Evolutionary conservation across 2,329 filamentous ascomycete species (phyloP).

Genomic region (Monascus ruber): DNA sequence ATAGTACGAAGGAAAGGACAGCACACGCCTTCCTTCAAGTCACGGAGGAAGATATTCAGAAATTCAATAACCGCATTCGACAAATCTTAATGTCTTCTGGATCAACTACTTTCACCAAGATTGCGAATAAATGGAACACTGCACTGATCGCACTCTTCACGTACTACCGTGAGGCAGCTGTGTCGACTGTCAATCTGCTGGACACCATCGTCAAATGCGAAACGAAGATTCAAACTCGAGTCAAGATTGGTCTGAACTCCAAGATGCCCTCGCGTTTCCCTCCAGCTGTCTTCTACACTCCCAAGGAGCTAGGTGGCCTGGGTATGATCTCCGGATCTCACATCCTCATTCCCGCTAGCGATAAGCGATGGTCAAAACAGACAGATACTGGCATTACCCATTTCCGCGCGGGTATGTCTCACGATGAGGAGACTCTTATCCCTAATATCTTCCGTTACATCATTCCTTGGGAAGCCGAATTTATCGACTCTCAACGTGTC

Average conservation of each 20-base stretch:
- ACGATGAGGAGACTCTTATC: constrained; percentile 94
- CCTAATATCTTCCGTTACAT: constrained; percentile 99
- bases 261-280: constrained; percentile 99
- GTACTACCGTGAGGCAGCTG: constrained; percentile 94
- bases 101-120: constrained; percentile 99
- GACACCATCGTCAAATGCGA: constrained; percentile 99
- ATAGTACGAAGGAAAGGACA: constrained; percentile 90
- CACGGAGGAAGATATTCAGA: constrained; percentile 93
- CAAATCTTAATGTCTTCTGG: constrained; percentile 99
- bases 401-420: constrained; percentile 94
- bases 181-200: constrained; percentile 84
- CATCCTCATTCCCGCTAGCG: constrained; percentile 91
- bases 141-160: constrained; percentile 94
- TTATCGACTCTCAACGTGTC: constrained; percentile 95
- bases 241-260: constrained; percentile 97
- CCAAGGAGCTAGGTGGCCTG: constrained; percentile 90
- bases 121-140: constrained; percentile 99
- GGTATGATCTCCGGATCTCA: constrained; percentile 99
- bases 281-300: constrained; percentile 95
- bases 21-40: constrained; percentile 96
- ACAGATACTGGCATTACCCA: constrained; percentile 96
- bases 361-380: constrained; percentile 97
- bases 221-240: constrained; percentile 96
- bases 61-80: constrained; percentile 97
- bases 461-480: constrained; percentile 97